These are phyloP conservation scores for Pleurozium schreberi DNA, from an alignment of 225 moss, liverwort and hornwort species.

Conservation along the genomic window DNA sequence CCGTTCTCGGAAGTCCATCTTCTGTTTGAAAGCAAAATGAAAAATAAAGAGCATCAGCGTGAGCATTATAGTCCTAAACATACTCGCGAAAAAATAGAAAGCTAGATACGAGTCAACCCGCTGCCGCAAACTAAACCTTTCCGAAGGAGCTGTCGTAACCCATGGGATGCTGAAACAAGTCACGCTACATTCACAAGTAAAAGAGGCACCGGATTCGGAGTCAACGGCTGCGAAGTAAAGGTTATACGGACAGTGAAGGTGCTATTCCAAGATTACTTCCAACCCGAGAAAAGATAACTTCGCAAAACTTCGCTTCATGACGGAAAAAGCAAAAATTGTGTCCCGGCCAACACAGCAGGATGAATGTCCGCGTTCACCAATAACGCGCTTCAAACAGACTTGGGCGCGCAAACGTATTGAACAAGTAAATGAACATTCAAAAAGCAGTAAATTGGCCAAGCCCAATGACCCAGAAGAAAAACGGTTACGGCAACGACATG, in stretches of 20 bases:
- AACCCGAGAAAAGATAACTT: background rate
- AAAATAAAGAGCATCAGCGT: background rate
- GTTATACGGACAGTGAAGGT: background rate
- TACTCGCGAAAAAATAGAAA: background rate
- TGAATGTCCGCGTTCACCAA: background rate
- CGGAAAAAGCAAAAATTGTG: background rate
- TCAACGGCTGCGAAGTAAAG: background rate
- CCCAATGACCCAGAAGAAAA: background rate
- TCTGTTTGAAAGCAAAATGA: constrained; percentile 44
- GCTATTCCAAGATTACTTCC: background rate
- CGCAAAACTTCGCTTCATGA: background rate
- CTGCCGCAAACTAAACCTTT: background rate
- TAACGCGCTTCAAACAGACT: background rate
- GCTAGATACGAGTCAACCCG: background rate
- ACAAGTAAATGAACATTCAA: background rate
- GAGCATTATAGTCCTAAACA: background rate
- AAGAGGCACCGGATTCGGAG: background rate
- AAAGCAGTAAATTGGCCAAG: background rate
- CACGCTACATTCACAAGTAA: background rate
- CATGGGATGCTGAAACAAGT: background rate
- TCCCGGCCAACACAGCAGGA: background rate
- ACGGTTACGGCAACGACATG: constrained; percentile 18
- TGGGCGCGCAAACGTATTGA: background rate
- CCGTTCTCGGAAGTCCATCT: constrained; percentile 82
- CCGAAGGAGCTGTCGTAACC: background rate